phyloP scores from a whole-genome alignment of 345 rosid species.

The Cardamine occulta region DNA sequence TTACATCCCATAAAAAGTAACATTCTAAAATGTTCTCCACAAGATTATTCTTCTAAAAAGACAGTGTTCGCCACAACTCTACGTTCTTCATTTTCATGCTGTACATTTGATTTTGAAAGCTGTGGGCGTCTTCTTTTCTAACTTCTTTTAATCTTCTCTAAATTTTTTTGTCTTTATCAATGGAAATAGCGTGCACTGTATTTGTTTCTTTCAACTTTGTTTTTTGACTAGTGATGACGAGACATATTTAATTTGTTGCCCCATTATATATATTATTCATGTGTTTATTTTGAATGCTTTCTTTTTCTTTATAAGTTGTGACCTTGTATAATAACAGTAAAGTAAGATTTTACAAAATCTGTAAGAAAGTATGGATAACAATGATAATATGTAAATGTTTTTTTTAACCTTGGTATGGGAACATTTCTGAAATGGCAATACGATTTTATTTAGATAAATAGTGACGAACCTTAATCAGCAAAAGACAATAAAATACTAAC shows the following conservation, averaged over 20 bases:
- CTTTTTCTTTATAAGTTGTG: not conserved
- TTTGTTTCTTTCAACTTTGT: conserved; percentile 35
- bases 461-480: not conserved
- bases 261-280: not conserved
- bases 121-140: conserved; percentile 29
- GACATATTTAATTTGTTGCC: conserved; percentile 7
- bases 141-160: not conserved
- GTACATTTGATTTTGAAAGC: conserved; percentile 29
- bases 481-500: not conserved
- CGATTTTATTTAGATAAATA: not conserved
- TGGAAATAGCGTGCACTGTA: conserved; percentile 38
- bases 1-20: not conserved
- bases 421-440: not conserved
- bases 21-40: not conserved
- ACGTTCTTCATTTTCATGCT: conserved; percentile 15
- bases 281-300: conserved; percentile 29
- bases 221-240: conserved; percentile 31
- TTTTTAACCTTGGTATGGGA: not conserved
- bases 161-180: conserved; percentile 2
- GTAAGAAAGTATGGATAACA: not conserved
- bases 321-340: not conserved
- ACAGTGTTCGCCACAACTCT: conserved; percentile 17
- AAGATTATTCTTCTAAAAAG: not conserved
- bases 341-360: not conserved
- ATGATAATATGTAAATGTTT: not conserved